Base-by-base conservation (phyloP, 75 land plant species). In the Azolla pinnata region DNA sequence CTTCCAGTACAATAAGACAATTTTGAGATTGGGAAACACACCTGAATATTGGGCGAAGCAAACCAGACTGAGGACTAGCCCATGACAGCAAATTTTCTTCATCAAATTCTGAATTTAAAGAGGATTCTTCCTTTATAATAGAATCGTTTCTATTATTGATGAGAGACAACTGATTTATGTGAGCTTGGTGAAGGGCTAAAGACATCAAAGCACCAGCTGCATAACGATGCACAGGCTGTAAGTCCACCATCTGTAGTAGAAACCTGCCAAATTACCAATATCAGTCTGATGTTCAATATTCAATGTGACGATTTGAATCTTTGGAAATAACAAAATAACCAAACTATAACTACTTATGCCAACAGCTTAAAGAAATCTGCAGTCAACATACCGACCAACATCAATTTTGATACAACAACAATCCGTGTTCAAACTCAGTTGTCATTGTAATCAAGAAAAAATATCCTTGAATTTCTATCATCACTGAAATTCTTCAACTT, bases 41-140 rank as follows among this genome's bases (percentile, higher is more conserved):
- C 97, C 80, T 73, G 77, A 92, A 88, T 2, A 85, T 80, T 34
- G 90, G 97, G 16, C 83, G 97, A 44, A 88, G 84, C 14, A 92
- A 77, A 33, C 81, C 78, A 27, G 67, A 70, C 27, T 57, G 28
- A 31, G 75, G 67, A 59, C 81, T 72, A 25, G 71, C 86, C 97
- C 97, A 92, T 19, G 81, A 77, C 9, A 61, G 31, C 1, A 70
- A 64, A 35, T 55, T 58, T 42, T 75, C 65, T 26, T 63, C 69
- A 29, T 62, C 70, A 29, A 57, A 63, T 1, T 60, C 63, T 20
- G 26, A 46, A 34, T 30, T 32, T 24, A 38, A 72, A 48, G 57
- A 56, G 33, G 25, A 2, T 20, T 25, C 20, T 35, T 40, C 54
- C 4, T 50, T 59, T 2, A 63, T 48, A 51, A 18, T 44, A 2